phyloP scores from a whole-genome alignment of 345 rosid genomes.

The Populus davidiana region DNA sequence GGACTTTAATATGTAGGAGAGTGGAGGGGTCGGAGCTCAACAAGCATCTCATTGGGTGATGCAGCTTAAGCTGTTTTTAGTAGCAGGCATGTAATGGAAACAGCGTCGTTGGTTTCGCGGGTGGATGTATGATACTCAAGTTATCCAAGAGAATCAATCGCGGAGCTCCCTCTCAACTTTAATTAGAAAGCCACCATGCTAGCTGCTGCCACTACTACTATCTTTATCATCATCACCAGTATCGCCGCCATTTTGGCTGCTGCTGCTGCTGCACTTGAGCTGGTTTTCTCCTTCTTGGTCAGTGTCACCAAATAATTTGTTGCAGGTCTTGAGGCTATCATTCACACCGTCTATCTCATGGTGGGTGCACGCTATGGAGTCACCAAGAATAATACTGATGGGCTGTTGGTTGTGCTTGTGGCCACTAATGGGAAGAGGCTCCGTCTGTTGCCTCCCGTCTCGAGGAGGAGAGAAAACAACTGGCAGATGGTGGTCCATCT shows the following conservation, averaged over 20 bases:
- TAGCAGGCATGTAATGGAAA: neutral
- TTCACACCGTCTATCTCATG: conserved; percentile 8
- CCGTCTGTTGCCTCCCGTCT: conserved; percentile 57
- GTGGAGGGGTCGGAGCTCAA: conserved; percentile 40
- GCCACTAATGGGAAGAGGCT: conserved; percentile 49
- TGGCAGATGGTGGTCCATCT: conserved; percentile 64
- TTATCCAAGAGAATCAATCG: conserved; percentile 6
- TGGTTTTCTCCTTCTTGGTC: conserved; percentile 10
- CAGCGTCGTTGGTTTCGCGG: conserved; percentile 11
- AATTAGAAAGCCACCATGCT: neutral
- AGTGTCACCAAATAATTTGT: neutral
- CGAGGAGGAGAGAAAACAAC: conserved; percentile 83
- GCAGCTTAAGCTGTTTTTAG: conserved; percentile 2
- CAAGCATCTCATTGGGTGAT: conserved; percentile 21
- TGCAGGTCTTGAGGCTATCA: neutral
- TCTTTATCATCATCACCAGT: conserved; percentile 23
- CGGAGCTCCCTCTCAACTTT: neutral
- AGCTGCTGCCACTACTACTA: conserved; percentile 7
- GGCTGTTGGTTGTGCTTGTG: conserved; percentile 12
- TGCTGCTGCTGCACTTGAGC: neutral
- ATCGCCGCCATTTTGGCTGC: conserved; percentile 40
- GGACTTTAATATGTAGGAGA: neutral
- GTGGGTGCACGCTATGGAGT: neutral
- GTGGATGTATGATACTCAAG: conserved; percentile 8
- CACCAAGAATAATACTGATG: neutral